phyloP scores from a whole-genome alignment of 2,329 filamentous ascomycete genomes.

The Raffaelea deltoideospora region DNA sequence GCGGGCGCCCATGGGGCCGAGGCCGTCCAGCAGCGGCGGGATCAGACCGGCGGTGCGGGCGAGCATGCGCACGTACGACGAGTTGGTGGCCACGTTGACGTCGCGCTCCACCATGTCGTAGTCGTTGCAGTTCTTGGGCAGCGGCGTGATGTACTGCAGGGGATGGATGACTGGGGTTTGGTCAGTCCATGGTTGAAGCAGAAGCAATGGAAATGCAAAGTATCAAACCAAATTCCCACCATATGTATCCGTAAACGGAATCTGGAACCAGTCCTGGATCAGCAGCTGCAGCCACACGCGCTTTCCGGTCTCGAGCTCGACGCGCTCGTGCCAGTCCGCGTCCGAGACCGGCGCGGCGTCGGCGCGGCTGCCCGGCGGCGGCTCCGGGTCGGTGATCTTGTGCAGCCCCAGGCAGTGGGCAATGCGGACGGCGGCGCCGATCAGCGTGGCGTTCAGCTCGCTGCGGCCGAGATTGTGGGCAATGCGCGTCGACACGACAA shows the following conservation, averaged over 20 bases:
- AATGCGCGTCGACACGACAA: constrained; percentile 19
- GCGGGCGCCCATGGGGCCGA: constrained; percentile 15
- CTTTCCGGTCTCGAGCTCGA: constrained; percentile 17
- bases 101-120: constrained; percentile 10
- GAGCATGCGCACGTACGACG: constrained; percentile 13
- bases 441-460: constrained; percentile 17
- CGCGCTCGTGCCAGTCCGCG: constrained; percentile 7
- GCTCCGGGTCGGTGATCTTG: constrained; percentile 7
- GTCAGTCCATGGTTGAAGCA: background rate
- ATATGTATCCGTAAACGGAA: constrained; percentile 21
- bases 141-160: constrained; percentile 16
- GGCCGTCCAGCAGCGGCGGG: constrained; percentile 15
- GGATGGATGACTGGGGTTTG: constrained; percentile 13
- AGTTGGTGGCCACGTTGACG: constrained; percentile 5
- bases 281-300: constrained; percentile 20
- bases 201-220: background rate
- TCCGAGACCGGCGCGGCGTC: background rate
- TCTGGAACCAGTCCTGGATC: constrained; percentile 19
- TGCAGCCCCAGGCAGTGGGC: constrained; percentile 16
- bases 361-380: background rate
- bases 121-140: constrained; percentile 18
- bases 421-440: constrained; percentile 18
- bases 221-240: constrained; percentile 5
- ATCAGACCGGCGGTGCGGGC: constrained; percentile 16
- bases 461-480: constrained; percentile 20